Base-by-base conservation (phyloP, 768 basidiomycete species). In the Boletus rufocinnamomeus region DNA sequence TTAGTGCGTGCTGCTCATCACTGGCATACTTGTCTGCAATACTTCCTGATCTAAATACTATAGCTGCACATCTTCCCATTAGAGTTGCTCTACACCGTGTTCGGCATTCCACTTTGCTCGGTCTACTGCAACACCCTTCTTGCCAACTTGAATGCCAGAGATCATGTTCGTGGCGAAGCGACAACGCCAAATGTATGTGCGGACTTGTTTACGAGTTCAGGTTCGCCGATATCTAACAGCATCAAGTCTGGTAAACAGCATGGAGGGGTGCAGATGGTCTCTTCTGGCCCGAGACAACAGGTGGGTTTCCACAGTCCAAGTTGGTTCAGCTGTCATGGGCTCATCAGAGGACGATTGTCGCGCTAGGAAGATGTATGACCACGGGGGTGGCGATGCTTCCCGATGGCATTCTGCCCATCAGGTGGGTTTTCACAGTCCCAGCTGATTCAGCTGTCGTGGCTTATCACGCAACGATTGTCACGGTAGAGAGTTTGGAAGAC, bases 1-100 rank as follows among this genome's bases (percentile, higher is more conserved):
- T 80, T 14, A 79, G 87, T 62, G 60, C 44, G 38, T 84, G 83
- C 11, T 11, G 35, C 25, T 27, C 19, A 6, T 50, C 50, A 11
- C 13, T 9, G n/a, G n/a, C n/a, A n/a, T n/a, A 6, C 30, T 28
- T 11, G 27, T n/a, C 6, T n/a, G 9, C n/a, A n/a, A 37, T 13
- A 13, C 17, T n/a, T 19, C 10, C 34, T 37, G 23, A 37, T n/a
- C 17, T 0, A 27, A 25, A 37, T 27, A 6, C 2, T 13, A 25
- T n/a, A 51, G 50, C 3, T 59, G 34, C 17, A 49, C 1, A 10
- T 49, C 23, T 44, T 3, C 8, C 54, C 41, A 1, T 37, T 21
- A 2, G 38, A 7, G 6, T 8, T 38, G 21, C 13, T 54, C n/a
- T 37, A 46, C 10, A 3, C 25, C 1, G n/a, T 52, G 6, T 59